A percentile compares a stretch with the other conserved stretches of the same genome.
phyloP scores from a whole-genome alignment of 148 eudicot genomes.

The Rhododendron williamsianum region DNA sequence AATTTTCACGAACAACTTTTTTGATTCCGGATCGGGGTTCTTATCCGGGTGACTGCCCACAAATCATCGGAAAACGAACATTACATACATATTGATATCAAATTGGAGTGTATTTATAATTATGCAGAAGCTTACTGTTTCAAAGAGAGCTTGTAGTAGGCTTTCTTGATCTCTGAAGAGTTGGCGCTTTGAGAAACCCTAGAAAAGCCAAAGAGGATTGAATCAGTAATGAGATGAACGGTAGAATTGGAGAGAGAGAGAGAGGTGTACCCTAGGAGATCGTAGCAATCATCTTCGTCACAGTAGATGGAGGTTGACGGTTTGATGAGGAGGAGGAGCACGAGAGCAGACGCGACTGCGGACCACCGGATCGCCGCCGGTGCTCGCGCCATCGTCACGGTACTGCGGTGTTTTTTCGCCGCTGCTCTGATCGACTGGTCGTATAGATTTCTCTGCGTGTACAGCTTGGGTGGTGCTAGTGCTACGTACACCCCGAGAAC shows the following conservation, averaged over 20 bases:
- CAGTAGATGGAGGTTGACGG: conserved; percentile 80
- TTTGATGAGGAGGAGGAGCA: conserved; percentile 39
- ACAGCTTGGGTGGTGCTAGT: not conserved
- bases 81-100: not conserved
- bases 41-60: conserved; percentile 72
- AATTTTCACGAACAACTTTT: conserved; percentile 66
- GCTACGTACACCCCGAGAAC: not conserved
- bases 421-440: not conserved
- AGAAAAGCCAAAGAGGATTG: not conserved
- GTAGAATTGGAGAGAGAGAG: not conserved
- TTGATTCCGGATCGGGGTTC: conserved; percentile 89
- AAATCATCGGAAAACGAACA: conserved; percentile 1
- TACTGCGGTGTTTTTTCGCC: not conserved
- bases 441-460: not conserved
- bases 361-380: conserved; percentile 51
- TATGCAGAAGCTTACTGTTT: conserved; percentile 51
- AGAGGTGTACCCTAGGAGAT: conserved; percentile 68
- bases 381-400: conserved; percentile 41
- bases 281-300: conserved; percentile 91
- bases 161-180: conserved; percentile 82
- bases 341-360: conserved; percentile 31
- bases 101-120: not conserved
- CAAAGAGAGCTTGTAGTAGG: conserved; percentile 84
- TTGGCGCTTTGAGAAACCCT: conserved; percentile 84
- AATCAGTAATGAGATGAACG: conserved; percentile 7